Evolutionary conservation across 352 stramenopile genomes (phyloP).

Genomic region (Thraustochytrium sp.): DNA sequence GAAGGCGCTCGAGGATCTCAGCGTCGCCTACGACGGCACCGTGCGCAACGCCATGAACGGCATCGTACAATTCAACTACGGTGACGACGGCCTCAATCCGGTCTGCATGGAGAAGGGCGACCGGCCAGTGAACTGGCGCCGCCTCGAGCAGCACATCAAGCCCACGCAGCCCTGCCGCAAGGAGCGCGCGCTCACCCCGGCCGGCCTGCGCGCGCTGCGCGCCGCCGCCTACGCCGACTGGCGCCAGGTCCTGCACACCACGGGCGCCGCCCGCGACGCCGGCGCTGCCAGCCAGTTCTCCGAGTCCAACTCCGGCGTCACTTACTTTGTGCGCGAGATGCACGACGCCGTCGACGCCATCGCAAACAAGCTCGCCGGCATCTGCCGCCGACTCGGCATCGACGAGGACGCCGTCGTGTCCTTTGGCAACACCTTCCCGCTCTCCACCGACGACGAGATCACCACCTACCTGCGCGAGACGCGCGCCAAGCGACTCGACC

Average conservation of each 20-base stretch:
- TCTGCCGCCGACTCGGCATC: not conserved
- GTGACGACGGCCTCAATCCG: slow-evolving; percentile 97
- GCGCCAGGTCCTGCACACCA: slow-evolving; percentile 40
- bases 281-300: slow-evolving; percentile 1
- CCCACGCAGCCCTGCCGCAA: slow-evolving; percentile 66
- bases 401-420: not conserved
- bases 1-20: slow-evolving; percentile 95
- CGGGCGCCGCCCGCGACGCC: not conserved
- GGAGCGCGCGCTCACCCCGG: not conserved
- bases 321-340: slow-evolving; percentile 22
- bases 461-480: not conserved
- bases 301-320: slow-evolving; percentile 1
- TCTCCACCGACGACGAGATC: not conserved
- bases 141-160: slow-evolving; percentile 79
- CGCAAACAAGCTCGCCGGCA: not conserved
- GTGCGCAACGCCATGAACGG: slow-evolving; percentile 78
- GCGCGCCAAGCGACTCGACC: not conserved
- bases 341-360: not conserved
- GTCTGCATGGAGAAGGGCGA: slow-evolving; percentile 73
- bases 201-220: not conserved
- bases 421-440: not conserved
- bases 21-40: slow-evolving; percentile 84
- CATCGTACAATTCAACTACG: slow-evolving; percentile 98
- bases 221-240: slow-evolving; percentile 47
- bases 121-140: slow-evolving; percentile 90